These are phyloP conservation scores for Physcia stellaris DNA, from an alignment of 495 filamentous ascomycete genomes.

Conservation along the genomic window DNA sequence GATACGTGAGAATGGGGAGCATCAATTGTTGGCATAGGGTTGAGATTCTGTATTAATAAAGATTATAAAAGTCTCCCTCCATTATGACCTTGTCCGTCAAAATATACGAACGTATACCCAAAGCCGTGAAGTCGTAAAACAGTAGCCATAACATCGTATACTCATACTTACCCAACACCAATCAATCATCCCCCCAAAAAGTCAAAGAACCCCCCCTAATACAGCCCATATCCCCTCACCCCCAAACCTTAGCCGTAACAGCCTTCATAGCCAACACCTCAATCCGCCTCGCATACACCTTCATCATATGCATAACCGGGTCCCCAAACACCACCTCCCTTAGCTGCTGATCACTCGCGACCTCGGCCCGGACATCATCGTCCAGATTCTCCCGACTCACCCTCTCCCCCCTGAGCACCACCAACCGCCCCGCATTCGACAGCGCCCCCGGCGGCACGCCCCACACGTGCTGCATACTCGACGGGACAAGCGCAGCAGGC, in stretches of 20 bases:
- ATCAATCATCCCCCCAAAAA: too few relatives aligned
- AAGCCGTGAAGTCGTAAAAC: too few relatives aligned
- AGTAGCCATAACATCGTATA: too few relatives aligned
- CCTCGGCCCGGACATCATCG: conserved; percentile 46
- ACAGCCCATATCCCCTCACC: too few relatives aligned
- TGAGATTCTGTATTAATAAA: too few relatives aligned
- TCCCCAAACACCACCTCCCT: conserved; percentile 62
- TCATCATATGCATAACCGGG: conserved; percentile 67
- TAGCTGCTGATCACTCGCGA: conserved; percentile 49
- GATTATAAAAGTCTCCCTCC: too few relatives aligned
- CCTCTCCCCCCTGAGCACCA: conserved; percentile 37
- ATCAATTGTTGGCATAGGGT: too few relatives aligned
- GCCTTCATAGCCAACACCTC: conserved; percentile 53
- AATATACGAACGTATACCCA: too few relatives aligned
- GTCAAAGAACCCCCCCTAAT: too few relatives aligned
- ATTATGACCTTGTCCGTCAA: too few relatives aligned
- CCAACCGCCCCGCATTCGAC: conserved; percentile 52
- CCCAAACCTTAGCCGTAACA: conserved; percentile 34
- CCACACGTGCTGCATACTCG: conserved; percentile 37
- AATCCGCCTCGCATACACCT: conserved; percentile 53
- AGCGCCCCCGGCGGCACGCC: conserved; percentile 44
- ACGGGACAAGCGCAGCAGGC: conserved; percentile 5
- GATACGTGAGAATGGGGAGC: conserved; percentile 34
- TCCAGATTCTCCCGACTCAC: conserved; percentile 18
- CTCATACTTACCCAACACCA: too few relatives aligned